Evolutionary conservation across 202 grass and related monocot genomes (phyloP).

Genomic region (Brachypodium distachyon): DNA sequence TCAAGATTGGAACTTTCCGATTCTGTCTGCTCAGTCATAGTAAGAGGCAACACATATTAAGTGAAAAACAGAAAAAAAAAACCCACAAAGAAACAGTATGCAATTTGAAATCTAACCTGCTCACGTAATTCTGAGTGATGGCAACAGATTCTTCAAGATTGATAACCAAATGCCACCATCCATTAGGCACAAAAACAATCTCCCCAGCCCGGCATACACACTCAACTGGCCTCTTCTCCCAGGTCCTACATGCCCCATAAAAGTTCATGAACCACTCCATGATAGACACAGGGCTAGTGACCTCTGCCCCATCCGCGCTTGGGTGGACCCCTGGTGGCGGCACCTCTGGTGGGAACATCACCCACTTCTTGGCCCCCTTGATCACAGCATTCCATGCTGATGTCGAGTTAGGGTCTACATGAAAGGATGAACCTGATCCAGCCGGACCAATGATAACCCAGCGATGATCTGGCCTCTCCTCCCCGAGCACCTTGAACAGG

Average conservation of each 20-base stretch:
- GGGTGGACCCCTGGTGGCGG: conserved; percentile 77
- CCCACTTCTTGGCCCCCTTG: conserved; percentile 83
- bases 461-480: conserved; percentile 72
- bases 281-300: conserved; percentile 80
- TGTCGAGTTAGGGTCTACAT: conserved; percentile 88
- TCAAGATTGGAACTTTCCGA: not conserved
- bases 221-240: conserved; percentile 78
- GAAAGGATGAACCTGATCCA: conserved; percentile 79
- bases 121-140: conserved; percentile 93
- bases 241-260: conserved; percentile 56
- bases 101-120: conserved; percentile 42
- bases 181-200: conserved; percentile 87
- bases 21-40: not conserved
- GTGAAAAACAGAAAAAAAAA: not conserved
- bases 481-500: conserved; percentile 63
- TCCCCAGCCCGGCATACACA: conserved; percentile 66
- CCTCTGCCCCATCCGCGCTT: conserved; percentile 69
- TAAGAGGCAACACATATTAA: not conserved
- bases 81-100: not conserved
- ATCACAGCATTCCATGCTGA: conserved; percentile 93
- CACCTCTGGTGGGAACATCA: conserved; percentile 79
- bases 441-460: conserved; percentile 88
- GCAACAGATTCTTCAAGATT: conserved; percentile 95
- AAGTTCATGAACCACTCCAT: conserved; percentile 99
- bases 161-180: conserved; percentile 98